Conservation (phyloP, 2,329 filamentous ascomycete species). For the Aspergillus alliaceus region DNA sequence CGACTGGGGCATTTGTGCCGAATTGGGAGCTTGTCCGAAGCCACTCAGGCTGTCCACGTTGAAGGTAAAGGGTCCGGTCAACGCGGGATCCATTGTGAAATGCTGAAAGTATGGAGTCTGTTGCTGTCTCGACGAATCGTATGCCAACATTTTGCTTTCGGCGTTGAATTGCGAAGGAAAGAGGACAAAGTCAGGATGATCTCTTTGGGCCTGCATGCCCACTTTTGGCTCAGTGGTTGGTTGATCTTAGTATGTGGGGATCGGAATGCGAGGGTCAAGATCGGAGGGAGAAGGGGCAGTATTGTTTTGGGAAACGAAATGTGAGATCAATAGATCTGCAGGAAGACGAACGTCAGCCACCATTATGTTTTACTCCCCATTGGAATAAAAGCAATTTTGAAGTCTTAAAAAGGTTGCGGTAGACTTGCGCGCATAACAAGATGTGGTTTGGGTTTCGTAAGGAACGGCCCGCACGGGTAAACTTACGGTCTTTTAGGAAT, state of each 20-base stretch:
- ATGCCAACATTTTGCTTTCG: slow-evolving; percentile 30
- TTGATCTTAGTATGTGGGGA: slow-evolving; percentile 2
- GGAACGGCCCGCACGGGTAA: slow-evolving; percentile 15
- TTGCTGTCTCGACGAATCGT: slow-evolving; percentile 33
- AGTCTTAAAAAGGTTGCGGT: not conserved
- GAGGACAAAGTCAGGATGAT: slow-evolving; percentile 22
- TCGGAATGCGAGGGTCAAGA: slow-evolving; percentile 7
- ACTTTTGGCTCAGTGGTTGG: slow-evolving; percentile 8
- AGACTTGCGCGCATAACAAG: not conserved
- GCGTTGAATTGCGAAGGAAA: slow-evolving; percentile 14
- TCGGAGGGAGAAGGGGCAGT: not conserved
- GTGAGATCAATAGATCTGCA: slow-evolving; percentile 11
- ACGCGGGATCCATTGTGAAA: slow-evolving; percentile 32
- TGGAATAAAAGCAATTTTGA: not conserved
- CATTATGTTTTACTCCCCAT: slow-evolving; percentile 1
- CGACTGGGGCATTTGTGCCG: slow-evolving; percentile 22
- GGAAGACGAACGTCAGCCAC: slow-evolving; percentile 11
- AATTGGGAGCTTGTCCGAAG: slow-evolving; percentile 23
- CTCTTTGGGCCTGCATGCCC: slow-evolving; percentile 21
- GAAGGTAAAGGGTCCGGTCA: slow-evolving; percentile 32
- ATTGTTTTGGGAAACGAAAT: not conserved
- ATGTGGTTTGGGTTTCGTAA: slow-evolving; percentile 8
- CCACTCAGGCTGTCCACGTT: slow-evolving; percentile 26
- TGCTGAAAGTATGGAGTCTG: slow-evolving; percentile 31
- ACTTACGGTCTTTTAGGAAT: slow-evolving; percentile 8